Conservation (phyloP, 163 green algal species). For the Scenedesmus sp. region DNA sequence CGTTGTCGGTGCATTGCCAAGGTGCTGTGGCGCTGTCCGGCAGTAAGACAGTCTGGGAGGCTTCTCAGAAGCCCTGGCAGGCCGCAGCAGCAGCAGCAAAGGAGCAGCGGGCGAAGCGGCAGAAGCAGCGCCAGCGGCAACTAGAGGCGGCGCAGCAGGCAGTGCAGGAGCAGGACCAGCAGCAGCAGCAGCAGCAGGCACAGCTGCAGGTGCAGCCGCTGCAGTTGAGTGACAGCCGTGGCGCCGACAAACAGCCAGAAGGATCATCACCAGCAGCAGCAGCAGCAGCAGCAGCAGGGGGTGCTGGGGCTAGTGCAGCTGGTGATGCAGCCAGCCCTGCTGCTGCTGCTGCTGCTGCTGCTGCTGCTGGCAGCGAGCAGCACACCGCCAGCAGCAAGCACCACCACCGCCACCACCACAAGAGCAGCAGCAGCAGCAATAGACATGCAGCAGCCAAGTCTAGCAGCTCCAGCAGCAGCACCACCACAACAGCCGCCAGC, state of each 20-base stretch:
- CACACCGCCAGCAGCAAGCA: conserved; percentile 13
- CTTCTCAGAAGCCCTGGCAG: conserved; percentile 37
- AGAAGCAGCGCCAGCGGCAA: conserved; percentile 8
- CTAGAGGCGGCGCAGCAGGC: background rate
- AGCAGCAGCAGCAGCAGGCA: conserved; percentile 11
- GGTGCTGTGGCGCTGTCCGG: conserved; percentile 32
- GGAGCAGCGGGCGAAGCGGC: background rate
- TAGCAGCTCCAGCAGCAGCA: conserved; percentile 3
- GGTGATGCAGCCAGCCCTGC: background rate
- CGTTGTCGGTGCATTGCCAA: conserved; percentile 37
- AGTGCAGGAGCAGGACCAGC: background rate
- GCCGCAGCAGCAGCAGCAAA: conserved; percentile 1
- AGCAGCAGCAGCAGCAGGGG: background rate
- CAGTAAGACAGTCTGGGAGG: conserved; percentile 37
- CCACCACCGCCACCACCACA: background rate
- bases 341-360: background rate
- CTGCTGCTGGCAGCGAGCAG: background rate
- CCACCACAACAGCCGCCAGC: background rate
- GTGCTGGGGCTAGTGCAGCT: background rate
- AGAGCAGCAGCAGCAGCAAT: conserved; percentile 20
- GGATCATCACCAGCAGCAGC: background rate
- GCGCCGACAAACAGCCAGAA: background rate
- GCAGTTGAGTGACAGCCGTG: background rate
- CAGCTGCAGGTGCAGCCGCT: conserved; percentile 1
- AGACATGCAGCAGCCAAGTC: background rate